Evolutionary conservation across 192 early-diverging fungal genomes (phyloP).

Genomic region (Backusella mclennaniae): DNA sequence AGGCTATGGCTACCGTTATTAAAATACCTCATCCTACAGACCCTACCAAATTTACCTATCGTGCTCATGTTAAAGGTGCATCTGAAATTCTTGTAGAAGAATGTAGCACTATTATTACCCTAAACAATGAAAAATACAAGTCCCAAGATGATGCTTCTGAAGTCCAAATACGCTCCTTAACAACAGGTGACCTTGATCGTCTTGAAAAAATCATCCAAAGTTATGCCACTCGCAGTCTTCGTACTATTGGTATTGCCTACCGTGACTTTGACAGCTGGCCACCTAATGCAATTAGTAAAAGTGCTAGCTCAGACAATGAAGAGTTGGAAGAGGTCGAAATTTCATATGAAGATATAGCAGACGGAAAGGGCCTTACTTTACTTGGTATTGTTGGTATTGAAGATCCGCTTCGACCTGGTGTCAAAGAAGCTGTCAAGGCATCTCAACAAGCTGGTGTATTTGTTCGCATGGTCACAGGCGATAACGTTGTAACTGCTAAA

Average conservation of each 20-base stretch:
- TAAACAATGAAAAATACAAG: constrained; percentile 23
- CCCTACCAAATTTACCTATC: constrained; percentile 42
- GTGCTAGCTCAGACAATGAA: not conserved
- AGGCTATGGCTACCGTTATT: constrained; percentile 89
- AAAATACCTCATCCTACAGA: constrained; percentile 51
- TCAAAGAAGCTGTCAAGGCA: constrained; percentile 82
- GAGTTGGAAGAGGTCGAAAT: constrained; percentile 51
- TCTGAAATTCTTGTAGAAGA: constrained; percentile 78
- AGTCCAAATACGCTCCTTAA: constrained; percentile 36
- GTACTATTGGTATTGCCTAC: constrained; percentile 90
- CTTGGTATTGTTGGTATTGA: constrained; percentile 94
- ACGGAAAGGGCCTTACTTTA: constrained; percentile 61
- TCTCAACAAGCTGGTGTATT: constrained; percentile 91
- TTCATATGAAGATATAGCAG: constrained; percentile 48
- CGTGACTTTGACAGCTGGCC: constrained; percentile 76
- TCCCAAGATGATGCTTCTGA: constrained; percentile 24
- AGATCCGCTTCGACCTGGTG: constrained; percentile 95
- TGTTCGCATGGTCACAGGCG: constrained; percentile 99
- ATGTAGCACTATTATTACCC: constrained; percentile 55
- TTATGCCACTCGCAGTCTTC: constrained; percentile 80
- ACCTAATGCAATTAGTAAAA: constrained; percentile 26
- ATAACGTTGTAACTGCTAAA: constrained; percentile 90
- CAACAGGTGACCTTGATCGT: constrained; percentile 30
- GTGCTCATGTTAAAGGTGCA: constrained; percentile 93
- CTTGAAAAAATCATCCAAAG: constrained; percentile 55